These are phyloP conservation scores for Celoporthe dispersa DNA, from an alignment of 2,329 filamentous ascomycete species.

Conservation along the genomic window DNA sequence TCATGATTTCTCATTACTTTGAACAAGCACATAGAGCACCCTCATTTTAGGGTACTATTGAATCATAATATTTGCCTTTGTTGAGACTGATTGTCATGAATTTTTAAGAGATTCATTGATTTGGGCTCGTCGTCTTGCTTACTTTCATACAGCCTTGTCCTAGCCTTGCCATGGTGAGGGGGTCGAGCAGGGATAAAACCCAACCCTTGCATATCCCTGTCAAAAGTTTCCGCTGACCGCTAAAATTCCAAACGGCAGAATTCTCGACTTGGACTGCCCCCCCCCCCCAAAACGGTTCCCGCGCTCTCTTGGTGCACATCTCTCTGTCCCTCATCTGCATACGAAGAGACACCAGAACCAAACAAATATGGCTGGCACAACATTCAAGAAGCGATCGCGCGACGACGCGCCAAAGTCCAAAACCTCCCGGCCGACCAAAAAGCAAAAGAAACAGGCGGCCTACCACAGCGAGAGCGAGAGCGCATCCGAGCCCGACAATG, in stretches of 20 bases:
- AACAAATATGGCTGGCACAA: constrained; percentile 37
- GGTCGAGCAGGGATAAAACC: not conserved
- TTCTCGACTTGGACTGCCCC: not conserved
- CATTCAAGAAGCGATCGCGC: constrained; percentile 40
- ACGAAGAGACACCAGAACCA: no score
- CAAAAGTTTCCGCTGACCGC: not conserved
- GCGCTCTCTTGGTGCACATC: not conserved
- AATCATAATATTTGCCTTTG: not conserved
- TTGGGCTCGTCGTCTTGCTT: not conserved
- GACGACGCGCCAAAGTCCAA: constrained; percentile 40
- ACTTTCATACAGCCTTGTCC: not conserved
- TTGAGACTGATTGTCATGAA: not conserved
- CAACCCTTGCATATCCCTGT: not conserved
- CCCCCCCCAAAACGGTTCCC: not conserved
- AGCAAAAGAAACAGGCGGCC: constrained; percentile 47
- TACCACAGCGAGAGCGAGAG: constrained; percentile 59
- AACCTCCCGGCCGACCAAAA: constrained; percentile 52
- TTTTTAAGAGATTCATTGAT: not conserved
- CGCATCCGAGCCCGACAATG: constrained; percentile 35
- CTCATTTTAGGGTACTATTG: no score
- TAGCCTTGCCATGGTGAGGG: not conserved
- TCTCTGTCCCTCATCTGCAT: not conserved
- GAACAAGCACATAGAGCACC: no score
- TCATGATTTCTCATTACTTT: not conserved
- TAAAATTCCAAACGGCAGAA: constrained; percentile 16